Evolutionary conservation across 768 basidiomycete genomes (phyloP), one percentile per base, ranked within the genome.

Genomic region (Amanita polypyramis): DNA sequence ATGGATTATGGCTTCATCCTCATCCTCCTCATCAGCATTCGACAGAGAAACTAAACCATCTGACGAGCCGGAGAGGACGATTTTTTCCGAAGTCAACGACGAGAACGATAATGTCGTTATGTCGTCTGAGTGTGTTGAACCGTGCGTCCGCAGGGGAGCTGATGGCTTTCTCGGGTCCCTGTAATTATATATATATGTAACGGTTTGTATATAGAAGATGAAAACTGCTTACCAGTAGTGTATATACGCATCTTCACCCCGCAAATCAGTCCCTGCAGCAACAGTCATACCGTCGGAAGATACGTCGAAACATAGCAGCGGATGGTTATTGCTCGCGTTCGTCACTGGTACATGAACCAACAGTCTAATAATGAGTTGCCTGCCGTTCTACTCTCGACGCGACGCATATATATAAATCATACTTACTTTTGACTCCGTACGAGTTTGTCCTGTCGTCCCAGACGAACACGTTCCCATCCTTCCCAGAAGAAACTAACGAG

Each of bases 71-170:
- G 90, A 89, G n/a, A 95, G 72, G 4, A 94, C 61, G 27, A 80
- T 49, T 36, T 71, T 70, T 41, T 53, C 58, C 9, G 55, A 55
- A 23, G 45, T 52, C 11, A 47, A 47, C 0, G 65, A 56, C 0
- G 66, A 67, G 42, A 73, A 66, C 48, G 87, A 87, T 45, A 95
- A 62, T 4, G 77, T 70, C 0, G 93, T 95, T 49, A 97, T 79
- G 58, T 97, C 93, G 62, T 97, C 93, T 2, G 92, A 94, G 58
- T 97, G 93, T 0, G 90, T 91, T 2, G 85, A 88, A 3, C 77
- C 68, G 62, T 96, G 92, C n/a, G 68, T 70, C 27, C 87, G 79
- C 1, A 90, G 59, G 3, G 84, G 85, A 1, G 75, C 70, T 1
- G 69, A 71, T 8, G 90, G 79, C 46, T 80, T 77, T n/a, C 93